Conservation (phyloP, 768 basidiomycete species). For the Dentipellis sp. region DNA sequence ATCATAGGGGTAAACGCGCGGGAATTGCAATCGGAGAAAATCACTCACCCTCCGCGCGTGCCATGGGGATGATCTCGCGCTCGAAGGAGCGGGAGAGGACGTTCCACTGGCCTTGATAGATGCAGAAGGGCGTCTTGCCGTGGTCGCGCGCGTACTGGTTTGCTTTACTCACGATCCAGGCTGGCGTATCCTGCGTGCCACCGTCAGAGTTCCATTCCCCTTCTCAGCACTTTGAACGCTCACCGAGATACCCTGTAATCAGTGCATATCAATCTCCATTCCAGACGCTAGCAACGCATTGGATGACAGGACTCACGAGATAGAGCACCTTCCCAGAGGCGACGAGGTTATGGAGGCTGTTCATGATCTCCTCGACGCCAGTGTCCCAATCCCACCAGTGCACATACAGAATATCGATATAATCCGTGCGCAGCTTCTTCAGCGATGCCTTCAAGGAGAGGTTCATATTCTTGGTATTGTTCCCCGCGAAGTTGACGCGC, state of each 20-base stretch:
- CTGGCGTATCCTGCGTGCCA: constrained; percentile 21
- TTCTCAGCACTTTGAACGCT: not conserved
- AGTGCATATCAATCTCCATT: not conserved
- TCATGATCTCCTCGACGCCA: no score
- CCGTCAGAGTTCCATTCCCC: not conserved
- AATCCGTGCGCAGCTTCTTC: constrained; percentile 33
- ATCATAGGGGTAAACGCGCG: no score
- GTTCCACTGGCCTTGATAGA: constrained; percentile 32
- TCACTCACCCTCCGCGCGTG: constrained; percentile 10
- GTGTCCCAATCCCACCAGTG: constrained; percentile 36
- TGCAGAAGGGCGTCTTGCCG: no score
- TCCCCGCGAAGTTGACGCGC: constrained; percentile 34
- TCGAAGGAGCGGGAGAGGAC: constrained; percentile 30
- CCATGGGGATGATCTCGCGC: constrained; percentile 32
- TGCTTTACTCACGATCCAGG: constrained; percentile 27
- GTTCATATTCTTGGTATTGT: constrained; percentile 28
- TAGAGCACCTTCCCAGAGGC: constrained; percentile 31
- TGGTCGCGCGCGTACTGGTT: constrained; percentile 31
- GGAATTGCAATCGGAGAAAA: no score
- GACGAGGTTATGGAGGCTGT: constrained; percentile 29
- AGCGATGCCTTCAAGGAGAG: constrained; percentile 25
- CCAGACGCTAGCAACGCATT: not conserved
- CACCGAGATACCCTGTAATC: not conserved
- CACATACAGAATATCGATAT: constrained; percentile 11
- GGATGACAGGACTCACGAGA: constrained; percentile 9